Percentiles rank a stretch among this genome's conserved stretches.
These are phyloP conservation scores for Tolypocladium capitatum DNA, from an alignment of 2,329 filamentous ascomycete species.

Conservation along the genomic window DNA sequence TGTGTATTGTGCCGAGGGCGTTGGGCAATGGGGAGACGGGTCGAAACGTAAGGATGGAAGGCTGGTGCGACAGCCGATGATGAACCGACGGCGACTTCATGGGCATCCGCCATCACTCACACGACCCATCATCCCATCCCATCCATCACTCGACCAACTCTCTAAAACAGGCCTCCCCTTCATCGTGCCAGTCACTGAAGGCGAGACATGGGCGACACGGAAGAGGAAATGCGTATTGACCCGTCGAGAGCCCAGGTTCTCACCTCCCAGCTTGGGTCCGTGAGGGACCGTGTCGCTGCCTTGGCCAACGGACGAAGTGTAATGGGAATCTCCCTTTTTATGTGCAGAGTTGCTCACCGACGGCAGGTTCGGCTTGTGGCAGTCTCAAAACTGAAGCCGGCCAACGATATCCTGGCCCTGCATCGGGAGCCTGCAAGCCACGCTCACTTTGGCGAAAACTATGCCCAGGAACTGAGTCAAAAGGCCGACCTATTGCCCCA, in stretches of 20 bases:
- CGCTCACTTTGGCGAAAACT: conserved; percentile 91
- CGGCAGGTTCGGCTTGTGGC: conserved; percentile 70
- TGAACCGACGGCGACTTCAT: conserved; percentile 14
- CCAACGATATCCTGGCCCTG: conserved; percentile 76
- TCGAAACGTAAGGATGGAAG: neutral
- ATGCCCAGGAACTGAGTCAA: conserved; percentile 75
- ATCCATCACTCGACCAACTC: neutral
- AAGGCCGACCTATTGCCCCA: conserved; percentile 70
- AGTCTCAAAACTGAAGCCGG: conserved; percentile 92
- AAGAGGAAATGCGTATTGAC: conserved; percentile 46
- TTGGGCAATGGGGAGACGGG: neutral
- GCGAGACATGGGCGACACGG: conserved; percentile 27
- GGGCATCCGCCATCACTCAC: neutral
- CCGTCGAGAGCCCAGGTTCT: conserved; percentile 48
- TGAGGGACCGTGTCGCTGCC: conserved; percentile 43
- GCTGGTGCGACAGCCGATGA: conserved; percentile 15
- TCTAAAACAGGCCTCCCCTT: neutral
- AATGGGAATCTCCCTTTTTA: conserved; percentile 2
- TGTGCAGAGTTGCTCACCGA: neutral
- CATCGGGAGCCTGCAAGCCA: conserved; percentile 49
- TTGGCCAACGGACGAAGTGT: conserved; percentile 41
- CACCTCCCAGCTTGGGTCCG: conserved; percentile 45
- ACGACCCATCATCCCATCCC: neutral
- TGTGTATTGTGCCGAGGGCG: neutral
- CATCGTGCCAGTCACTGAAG: neutral